Percentiles rank a stretch among this genome's conserved stretches.
These are phyloP conservation scores for Coemansia sp. DNA, from an alignment of 192 early-diverging fungal species.

Conservation along the genomic window DNA sequence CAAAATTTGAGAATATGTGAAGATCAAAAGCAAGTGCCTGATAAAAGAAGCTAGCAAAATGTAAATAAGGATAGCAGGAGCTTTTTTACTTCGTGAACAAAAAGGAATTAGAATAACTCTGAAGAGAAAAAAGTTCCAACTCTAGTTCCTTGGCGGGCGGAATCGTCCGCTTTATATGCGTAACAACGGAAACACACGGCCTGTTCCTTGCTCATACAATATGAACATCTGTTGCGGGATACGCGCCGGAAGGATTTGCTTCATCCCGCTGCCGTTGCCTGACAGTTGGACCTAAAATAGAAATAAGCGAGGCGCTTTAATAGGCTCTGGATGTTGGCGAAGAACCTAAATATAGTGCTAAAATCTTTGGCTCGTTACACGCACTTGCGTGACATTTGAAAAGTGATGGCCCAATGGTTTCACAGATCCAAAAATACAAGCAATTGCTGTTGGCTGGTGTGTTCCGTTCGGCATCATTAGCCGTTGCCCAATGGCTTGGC, in stretches of 20 bases:
- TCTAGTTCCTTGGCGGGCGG: neutral
- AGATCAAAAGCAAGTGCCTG: constrained; percentile 10
- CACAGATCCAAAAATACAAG: constrained; percentile 8
- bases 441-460: constrained; percentile 1
- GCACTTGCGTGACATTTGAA: constrained; percentile 5
- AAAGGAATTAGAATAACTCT: constrained; percentile 9
- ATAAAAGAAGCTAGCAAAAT: constrained; percentile 7
- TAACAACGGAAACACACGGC: neutral
- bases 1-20: constrained; percentile 12
- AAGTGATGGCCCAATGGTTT: neutral
- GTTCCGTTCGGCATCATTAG: neutral
- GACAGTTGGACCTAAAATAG: neutral
- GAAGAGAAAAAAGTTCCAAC: neutral
- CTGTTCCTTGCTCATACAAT: neutral
- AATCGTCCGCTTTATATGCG: neutral
- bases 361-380: neutral
- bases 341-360: neutral
- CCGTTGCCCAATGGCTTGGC: neutral
- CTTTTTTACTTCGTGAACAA: constrained; percentile 9
- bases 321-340: neutral
- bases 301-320: neutral
- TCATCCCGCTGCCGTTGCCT: constrained; percentile 5
- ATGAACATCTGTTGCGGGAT: neutral
- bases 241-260: constrained; percentile 6
- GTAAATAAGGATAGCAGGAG: constrained; percentile 5